Evolutionary conservation across 805 yeast genomes (phyloP).

Genomic region (Yarrowia divulgata): DNA sequence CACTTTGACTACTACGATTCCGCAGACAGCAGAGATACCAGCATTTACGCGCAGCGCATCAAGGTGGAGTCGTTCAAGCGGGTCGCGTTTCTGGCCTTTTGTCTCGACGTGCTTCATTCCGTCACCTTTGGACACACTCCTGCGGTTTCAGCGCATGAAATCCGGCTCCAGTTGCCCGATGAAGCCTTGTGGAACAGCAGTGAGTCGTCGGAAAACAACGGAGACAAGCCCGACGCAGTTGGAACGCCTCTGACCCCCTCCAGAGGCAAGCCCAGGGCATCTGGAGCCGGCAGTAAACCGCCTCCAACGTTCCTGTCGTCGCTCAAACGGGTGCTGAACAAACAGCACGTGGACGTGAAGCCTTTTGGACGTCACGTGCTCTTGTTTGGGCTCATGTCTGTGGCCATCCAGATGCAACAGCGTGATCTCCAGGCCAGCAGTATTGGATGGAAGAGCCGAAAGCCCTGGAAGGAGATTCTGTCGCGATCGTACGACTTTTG

Average conservation of each 20-base stretch:
- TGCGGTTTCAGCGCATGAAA: conserved; percentile 61
- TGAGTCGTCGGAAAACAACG: conserved; percentile 40
- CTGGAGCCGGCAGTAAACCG: conserved; percentile 27
- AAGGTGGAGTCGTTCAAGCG: conserved; percentile 75
- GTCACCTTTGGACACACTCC: conserved; percentile 78
- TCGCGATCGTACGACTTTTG: conserved; percentile 75
- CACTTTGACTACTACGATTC: conserved; percentile 37
- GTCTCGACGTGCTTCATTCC: conserved; percentile 79
- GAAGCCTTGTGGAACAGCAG: conserved; percentile 64
- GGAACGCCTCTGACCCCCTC: background rate
- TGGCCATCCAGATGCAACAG: conserved; percentile 76
- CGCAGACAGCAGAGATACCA: conserved; percentile 16
- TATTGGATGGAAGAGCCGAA: conserved; percentile 54
- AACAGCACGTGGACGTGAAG: conserved; percentile 57
- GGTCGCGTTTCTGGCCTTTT: conserved; percentile 80
- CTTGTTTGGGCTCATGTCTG: conserved; percentile 69
- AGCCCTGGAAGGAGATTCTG: conserved; percentile 74
- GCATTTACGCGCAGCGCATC: conserved; percentile 26
- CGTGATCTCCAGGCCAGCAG: conserved; percentile 65
- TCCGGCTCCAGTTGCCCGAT: conserved; percentile 66
- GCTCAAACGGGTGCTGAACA: conserved; percentile 64
- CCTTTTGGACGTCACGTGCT: conserved; percentile 72
- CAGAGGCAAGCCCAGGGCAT: conserved; percentile 30
- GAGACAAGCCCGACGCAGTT: background rate
- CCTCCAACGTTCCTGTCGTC: conserved; percentile 57